Conservation (phyloP, 2,329 filamentous ascomycete species). For the Exophiala calicioides region DNA sequence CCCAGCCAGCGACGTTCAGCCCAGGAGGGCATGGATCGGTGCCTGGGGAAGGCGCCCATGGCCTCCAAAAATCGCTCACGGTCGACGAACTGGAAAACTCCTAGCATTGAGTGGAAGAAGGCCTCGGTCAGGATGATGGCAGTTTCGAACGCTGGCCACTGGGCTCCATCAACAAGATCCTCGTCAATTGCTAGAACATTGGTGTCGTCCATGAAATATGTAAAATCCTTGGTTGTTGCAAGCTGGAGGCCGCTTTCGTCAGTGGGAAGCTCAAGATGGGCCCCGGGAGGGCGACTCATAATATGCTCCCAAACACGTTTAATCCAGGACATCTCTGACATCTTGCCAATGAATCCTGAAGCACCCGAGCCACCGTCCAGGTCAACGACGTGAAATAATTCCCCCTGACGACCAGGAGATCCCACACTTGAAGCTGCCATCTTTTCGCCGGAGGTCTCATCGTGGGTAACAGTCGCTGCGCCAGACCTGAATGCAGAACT, state of each 20-base stretch:
- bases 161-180: constrained; percentile 20
- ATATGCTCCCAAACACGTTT: constrained; percentile 18
- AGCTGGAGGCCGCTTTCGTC: constrained; percentile 11
- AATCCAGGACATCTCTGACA: constrained; percentile 30
- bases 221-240: constrained; percentile 11
- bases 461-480: too few species aligned
- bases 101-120: constrained; percentile 25
- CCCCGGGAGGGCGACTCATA: neutral
- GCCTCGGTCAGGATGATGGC: constrained; percentile 22
- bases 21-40: constrained; percentile 14
- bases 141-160: constrained; percentile 15
- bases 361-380: constrained; percentile 21
- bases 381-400: constrained; percentile 16
- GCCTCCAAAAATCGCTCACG: constrained; percentile 20
- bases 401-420: constrained; percentile 20
- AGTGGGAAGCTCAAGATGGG: neutral
- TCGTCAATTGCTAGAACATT: constrained; percentile 27
- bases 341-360: constrained; percentile 26
- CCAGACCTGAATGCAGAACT: neutral
- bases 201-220: constrained; percentile 27
- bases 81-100: constrained; percentile 20
- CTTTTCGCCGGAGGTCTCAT: constrained; percentile 9
- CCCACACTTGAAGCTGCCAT: constrained; percentile 15
- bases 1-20: constrained; percentile 21
- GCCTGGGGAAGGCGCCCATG: constrained; percentile 4